phyloP scores from a whole-genome alignment of 345 rosid genomes.

The Bretschneidera sinensis region DNA sequence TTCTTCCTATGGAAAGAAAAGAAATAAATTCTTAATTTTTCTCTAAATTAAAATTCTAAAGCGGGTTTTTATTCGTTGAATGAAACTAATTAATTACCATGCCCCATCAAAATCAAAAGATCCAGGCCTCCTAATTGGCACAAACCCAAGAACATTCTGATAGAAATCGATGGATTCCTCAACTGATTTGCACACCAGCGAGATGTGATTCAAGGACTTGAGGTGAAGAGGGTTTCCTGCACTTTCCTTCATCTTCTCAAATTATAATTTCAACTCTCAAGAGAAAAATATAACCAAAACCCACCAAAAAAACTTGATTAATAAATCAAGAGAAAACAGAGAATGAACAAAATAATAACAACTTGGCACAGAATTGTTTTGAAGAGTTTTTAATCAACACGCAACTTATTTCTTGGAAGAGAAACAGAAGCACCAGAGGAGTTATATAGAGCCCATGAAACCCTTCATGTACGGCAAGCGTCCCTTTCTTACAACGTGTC shows the following conservation, averaged over 20 bases:
- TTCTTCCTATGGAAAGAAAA: neutral
- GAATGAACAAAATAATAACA: neutral
- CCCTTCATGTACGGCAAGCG: constrained; percentile 17
- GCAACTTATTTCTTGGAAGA: no score
- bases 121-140: constrained; percentile 72
- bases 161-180: constrained; percentile 70
- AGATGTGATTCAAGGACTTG: constrained; percentile 78
- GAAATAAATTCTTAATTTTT: neutral
- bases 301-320: neutral
- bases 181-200: constrained; percentile 61
- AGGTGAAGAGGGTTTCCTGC: constrained; percentile 64
- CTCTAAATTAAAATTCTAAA: neutral
- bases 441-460: neutral
- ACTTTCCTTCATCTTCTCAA: constrained; percentile 34
- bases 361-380: neutral
- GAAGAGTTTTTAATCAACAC: no score
- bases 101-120: constrained; percentile 89
- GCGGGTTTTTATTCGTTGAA: neutral
- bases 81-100: constrained; percentile 40
- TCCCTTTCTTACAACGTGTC: neutral
- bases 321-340: neutral
- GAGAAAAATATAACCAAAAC: neutral
- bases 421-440: neutral
- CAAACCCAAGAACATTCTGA: constrained; percentile 67
- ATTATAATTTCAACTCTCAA: neutral